Percentiles rank a stretch among this genome's conserved stretches.
Evolutionary conservation across 2,329 filamentous ascomycete genomes (phyloP).

Genomic region (Cladosporium sp.): DNA sequence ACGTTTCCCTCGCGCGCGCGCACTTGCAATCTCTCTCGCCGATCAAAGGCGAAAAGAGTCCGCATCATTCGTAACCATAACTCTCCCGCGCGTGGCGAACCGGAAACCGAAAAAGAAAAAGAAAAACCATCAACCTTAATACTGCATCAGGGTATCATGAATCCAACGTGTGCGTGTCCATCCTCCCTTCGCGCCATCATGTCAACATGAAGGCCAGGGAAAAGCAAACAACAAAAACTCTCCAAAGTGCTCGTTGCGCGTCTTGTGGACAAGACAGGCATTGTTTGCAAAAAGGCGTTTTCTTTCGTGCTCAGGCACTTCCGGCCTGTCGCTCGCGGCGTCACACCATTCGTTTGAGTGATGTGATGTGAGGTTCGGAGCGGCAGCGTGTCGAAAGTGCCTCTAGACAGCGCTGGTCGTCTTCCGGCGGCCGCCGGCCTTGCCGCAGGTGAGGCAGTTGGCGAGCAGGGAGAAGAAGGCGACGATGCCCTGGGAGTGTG

Average conservation of each 20-base stretch:
- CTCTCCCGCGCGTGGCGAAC: neutral
- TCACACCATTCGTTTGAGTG: neutral
- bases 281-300: neutral
- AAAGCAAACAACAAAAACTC: neutral
- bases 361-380: neutral
- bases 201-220: neutral
- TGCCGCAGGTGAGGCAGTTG: conserved; percentile 47
- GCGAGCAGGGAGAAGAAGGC: conserved; percentile 47
- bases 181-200: neutral
- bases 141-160: conserved; percentile 14
- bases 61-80: neutral
- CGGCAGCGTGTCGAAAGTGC: conserved; percentile 5
- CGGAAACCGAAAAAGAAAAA: neutral
- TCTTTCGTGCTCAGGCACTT: neutral
- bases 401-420: conserved; percentile 35
- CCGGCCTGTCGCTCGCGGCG: neutral
- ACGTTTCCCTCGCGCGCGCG: neutral
- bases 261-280: neutral
- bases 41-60: neutral
- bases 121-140: conserved; percentile 1
- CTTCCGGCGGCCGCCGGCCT: conserved; percentile 37
- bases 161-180: conserved; percentile 10
- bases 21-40: neutral
- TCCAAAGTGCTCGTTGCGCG: neutral
- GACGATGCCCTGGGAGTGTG: conserved; percentile 41